Evolutionary conservation across 2,329 filamentous ascomycete species (phyloP).

Genomic region (Stylonectria norvegica): DNA sequence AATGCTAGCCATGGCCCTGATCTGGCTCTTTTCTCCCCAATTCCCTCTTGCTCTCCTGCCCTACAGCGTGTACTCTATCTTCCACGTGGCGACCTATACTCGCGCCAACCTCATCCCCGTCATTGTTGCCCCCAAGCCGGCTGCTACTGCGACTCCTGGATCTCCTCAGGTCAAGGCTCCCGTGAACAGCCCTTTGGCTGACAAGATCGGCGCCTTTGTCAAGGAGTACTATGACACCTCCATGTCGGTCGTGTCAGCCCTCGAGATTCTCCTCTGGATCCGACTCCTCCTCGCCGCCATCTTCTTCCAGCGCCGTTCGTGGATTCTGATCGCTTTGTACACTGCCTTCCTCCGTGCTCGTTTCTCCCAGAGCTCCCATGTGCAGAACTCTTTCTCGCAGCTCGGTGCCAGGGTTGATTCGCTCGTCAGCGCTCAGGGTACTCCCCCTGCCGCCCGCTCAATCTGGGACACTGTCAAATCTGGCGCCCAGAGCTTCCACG

Average conservation of each 20-base stretch:
- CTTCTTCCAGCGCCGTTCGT: constrained; percentile 85
- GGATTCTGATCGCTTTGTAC: constrained; percentile 83
- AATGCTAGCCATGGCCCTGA: constrained; percentile 76
- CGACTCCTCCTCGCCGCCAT: constrained; percentile 78
- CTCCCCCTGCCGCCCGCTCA: constrained; percentile 73
- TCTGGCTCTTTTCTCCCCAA: constrained; percentile 92
- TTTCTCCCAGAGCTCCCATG: constrained; percentile 85
- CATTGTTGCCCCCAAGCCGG: constrained; percentile 63
- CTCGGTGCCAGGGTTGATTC: constrained; percentile 75
- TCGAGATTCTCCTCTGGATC: constrained; percentile 85
- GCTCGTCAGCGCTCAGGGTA: constrained; percentile 79
- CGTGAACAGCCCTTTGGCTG: constrained; percentile 61
- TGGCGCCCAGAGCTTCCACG: constrained; percentile 68
- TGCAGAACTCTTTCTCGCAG: constrained; percentile 76
- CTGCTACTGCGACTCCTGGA: constrained; percentile 50
- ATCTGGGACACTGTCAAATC: constrained; percentile 79
- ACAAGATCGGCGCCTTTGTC: constrained; percentile 86
- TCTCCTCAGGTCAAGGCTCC: constrained; percentile 50
- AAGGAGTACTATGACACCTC: constrained; percentile 97
- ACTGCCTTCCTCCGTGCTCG: constrained; percentile 89
- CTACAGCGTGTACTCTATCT: constrained; percentile 94
- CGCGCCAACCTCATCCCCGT: constrained; percentile 91
- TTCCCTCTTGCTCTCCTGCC: constrained; percentile 87
- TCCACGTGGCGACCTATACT: constrained; percentile 96
- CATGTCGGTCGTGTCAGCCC: constrained; percentile 86